Evolutionary conservation across 768 basidiomycete species (phyloP), one percentile per base, ranked within the genome.

Genomic region (Boletus coccyginus): DNA sequence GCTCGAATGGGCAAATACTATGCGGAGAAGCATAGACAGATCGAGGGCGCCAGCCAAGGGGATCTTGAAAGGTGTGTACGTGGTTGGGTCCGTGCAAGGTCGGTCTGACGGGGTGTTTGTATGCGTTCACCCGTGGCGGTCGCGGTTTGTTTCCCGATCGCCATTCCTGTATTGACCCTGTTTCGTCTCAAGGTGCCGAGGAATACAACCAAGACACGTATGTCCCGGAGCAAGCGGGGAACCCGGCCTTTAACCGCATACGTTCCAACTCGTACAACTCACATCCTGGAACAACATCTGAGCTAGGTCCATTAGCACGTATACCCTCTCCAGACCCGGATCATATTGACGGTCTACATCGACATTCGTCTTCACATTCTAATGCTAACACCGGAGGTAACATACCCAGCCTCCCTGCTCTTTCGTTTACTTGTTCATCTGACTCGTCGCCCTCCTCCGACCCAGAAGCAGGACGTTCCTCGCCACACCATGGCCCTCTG

Each of bases 181-280:
- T 38, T 47, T 44, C 19, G 50, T 45, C 44, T 27, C 2, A 66
- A 92, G 90, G 86, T 68, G 88, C 90, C 11, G 79, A 78, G 1
- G 78, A 73, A 24, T 93, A 90, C 69, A 79, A 78, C 59, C 92
- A 93, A 71, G 78, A 85, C 50, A 56, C 65, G 40, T 86, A 80
- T 63, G 71, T 82, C 47, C 56, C 70, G 35, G 84, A 84, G 47
- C 62, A 58, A 17, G 44, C 57, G 7, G 65, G 69, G 39, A 75
- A 77, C 57, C 67, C 80, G 12, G 67, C 73, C 24, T 78, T 77
- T 61, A 72, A 65, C 46, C 85, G 89, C 49, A 72, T 78, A 46
- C 86, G 94, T 46, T 90, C 93, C 45, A 94, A 94, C 71, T 96
- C 94, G 21, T 90, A 94, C 75, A 83, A 81, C 59, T 76, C 80